A percentile compares a stretch with the other conserved stretches of the same genome.
phyloP scores from a whole-genome alignment of 768 basidiomycete species.

The Coprinopsis cinerea region DNA sequence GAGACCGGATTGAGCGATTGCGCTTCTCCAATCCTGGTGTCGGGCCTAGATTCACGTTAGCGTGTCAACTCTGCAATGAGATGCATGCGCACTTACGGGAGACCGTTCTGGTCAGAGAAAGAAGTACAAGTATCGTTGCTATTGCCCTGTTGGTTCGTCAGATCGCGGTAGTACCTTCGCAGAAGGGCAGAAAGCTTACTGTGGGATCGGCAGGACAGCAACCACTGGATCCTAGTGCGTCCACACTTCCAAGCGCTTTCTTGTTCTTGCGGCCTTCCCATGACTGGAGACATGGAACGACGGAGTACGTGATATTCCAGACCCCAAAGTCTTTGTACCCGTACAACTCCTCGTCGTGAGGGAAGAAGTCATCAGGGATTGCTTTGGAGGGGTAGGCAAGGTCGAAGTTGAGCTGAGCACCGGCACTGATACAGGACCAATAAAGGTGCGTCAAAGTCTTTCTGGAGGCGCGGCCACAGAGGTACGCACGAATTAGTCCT shows the following conservation, averaged over 20 bases:
- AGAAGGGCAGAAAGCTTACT: conserved; percentile 27
- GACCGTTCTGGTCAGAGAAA: conserved; percentile 59
- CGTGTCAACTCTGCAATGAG: not conserved
- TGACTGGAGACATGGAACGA: conserved; percentile 50
- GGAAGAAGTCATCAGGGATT: conserved; percentile 70
- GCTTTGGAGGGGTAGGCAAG: conserved; percentile 70
- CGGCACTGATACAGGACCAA: too few relatives aligned
- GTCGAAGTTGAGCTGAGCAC: conserved; percentile 74
- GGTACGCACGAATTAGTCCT: conserved; percentile 57
- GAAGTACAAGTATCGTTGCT: conserved; percentile 57
- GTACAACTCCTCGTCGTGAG: conserved; percentile 60
- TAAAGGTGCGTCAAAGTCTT: not conserved
- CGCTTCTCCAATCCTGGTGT: conserved; percentile 20
- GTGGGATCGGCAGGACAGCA: conserved; percentile 73
- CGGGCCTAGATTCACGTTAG: conserved; percentile 25
- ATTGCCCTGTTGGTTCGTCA: conserved; percentile 26
- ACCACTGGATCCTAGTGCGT: conserved; percentile 46
- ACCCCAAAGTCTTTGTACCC: conserved; percentile 80
- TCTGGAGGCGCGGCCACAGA: not conserved
- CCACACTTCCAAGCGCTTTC: conserved; percentile 64
- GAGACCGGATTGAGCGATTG: not conserved
- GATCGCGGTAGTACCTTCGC: not conserved
- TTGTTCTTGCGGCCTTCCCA: conserved; percentile 61
- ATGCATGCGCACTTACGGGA: conserved; percentile 45
- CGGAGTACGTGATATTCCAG: conserved; percentile 74